phyloP scores from a whole-genome alignment of 371 early-diverging fungal genomes.

The Rhizopus sp. region DNA sequence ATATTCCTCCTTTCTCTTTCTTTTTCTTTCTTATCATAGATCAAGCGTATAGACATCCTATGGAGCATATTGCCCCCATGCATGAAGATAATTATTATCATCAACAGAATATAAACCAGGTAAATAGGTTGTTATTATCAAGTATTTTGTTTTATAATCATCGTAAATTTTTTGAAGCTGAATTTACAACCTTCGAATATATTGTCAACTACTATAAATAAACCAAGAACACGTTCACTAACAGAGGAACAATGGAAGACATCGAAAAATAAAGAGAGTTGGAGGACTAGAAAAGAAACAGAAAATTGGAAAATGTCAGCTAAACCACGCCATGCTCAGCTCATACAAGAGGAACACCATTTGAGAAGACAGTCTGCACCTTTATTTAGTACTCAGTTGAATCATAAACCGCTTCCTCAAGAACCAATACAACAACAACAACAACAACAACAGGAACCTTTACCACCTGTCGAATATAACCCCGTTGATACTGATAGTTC shows the following conservation, averaged over 20 bases:
- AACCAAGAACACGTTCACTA: constrained; percentile 7
- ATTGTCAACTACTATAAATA: neutral
- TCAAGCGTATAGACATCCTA: too few species aligned
- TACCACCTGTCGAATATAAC: too few species aligned
- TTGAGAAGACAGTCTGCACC: constrained; percentile 16
- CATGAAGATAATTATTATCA: neutral
- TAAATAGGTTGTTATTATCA: too few species aligned
- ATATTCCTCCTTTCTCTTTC: too few species aligned
- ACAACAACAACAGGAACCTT: constrained; percentile 2
- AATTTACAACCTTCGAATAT: neutral
- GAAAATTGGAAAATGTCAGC: constrained; percentile 30
- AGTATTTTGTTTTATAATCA: too few species aligned
- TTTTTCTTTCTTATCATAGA: too few species aligned
- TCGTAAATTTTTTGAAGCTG: neutral
- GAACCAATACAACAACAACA: constrained; percentile 11
- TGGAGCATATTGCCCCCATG: neutral
- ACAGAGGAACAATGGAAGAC: constrained; percentile 17
- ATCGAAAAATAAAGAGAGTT: constrained; percentile 2
- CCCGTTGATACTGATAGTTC: too few species aligned
- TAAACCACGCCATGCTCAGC: constrained; percentile 24
- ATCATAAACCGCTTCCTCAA: constrained; percentile 15
- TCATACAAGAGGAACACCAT: constrained; percentile 6
- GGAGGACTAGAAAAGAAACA: constrained; percentile 9
- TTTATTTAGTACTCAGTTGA: neutral
- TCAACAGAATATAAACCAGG: neutral